Evolutionary conservation across 192 early-diverging fungal genomes (phyloP).

Genomic region (Phlyctochytrium bullatum): DNA sequence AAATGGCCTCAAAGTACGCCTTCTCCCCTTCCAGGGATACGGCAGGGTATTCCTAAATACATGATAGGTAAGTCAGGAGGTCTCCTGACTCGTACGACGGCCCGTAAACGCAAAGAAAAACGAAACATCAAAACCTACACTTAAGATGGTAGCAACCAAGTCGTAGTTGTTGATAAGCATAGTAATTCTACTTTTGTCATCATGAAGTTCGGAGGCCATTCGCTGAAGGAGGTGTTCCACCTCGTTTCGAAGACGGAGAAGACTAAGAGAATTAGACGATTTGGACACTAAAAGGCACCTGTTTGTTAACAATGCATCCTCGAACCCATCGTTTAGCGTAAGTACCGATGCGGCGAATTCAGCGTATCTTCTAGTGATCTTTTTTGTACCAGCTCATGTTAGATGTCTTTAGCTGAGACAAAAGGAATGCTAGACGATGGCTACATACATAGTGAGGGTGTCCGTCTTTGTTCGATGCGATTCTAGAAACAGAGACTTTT

Average conservation of each 20-base stretch:
- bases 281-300: slow-evolving; percentile 50
- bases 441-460: slow-evolving; percentile 78
- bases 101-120: neutral
- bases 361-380: slow-evolving; percentile 86
- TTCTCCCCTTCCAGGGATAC: slow-evolving; percentile 49
- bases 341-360: slow-evolving; percentile 92
- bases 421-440: neutral
- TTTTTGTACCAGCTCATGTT: neutral
- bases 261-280: slow-evolving; percentile 34
- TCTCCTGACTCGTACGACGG: neutral
- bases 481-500: slow-evolving; percentile 63
- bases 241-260: slow-evolving; percentile 71
- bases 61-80: neutral
- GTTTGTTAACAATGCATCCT: slow-evolving; percentile 76
- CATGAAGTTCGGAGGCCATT: slow-evolving; percentile 70
- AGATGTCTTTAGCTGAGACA: slow-evolving; percentile 9
- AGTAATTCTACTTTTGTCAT: slow-evolving; percentile 65
- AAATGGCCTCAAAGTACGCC: slow-evolving; percentile 53
- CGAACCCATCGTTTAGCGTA: slow-evolving; percentile 81
- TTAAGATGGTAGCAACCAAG: slow-evolving; percentile 75
- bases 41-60: slow-evolving; percentile 40
- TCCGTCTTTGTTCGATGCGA: slow-evolving; percentile 63
- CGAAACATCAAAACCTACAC: slow-evolving; percentile 54
- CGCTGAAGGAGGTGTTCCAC: slow-evolving; percentile 72
- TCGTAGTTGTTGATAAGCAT: slow-evolving; percentile 97